Percentiles rank a stretch among this genome's conserved stretches.
Conservation (phyloP, 495 filamentous ascomycete genomes). For the Cercophora scortea region DNA sequence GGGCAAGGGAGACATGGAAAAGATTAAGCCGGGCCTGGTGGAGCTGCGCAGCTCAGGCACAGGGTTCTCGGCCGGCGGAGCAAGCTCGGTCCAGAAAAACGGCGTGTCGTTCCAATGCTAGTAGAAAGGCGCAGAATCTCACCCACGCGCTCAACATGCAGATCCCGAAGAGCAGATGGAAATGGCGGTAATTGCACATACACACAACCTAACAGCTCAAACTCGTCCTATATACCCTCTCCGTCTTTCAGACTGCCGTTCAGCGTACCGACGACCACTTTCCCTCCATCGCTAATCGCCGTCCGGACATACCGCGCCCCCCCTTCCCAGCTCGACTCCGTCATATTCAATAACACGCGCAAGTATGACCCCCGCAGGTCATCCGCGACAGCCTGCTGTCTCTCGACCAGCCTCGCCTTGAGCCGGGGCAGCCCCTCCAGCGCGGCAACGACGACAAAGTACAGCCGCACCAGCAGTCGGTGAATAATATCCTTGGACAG, state of each 20-base stretch:
- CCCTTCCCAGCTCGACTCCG: background rate
- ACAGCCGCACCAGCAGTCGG: conserved; percentile 59
- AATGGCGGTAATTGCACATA: too few relatives aligned
- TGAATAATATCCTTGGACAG: conserved; percentile 79
- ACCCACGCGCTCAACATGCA: too few relatives aligned
- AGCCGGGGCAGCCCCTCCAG: conserved; percentile 17
- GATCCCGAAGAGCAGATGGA: too few relatives aligned
- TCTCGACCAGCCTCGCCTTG: conserved; percentile 8
- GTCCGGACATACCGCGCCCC: background rate
- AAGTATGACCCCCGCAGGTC: conserved; percentile 1
- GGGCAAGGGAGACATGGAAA: conserved; percentile 47
- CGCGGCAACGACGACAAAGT: conserved; percentile 41
- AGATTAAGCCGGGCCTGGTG: conserved; percentile 67
- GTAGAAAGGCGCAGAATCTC: too few relatives aligned
- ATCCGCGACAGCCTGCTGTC: background rate
- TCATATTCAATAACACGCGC: background rate
- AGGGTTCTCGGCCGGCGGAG: conserved; percentile 81
- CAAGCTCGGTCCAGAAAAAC: conserved; percentile 69
- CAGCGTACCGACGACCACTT: background rate
- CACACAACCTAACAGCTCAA: too few relatives aligned
- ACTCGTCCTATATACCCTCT: too few relatives aligned
- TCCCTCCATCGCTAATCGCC: background rate
- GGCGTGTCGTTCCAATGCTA: conserved; percentile 83
- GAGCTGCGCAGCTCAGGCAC: conserved; percentile 84
- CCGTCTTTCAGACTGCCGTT: background rate